Evolutionary conservation across 202 grass and related monocot genomes (phyloP).

Genomic region (Hordeum pubiflorum): DNA sequence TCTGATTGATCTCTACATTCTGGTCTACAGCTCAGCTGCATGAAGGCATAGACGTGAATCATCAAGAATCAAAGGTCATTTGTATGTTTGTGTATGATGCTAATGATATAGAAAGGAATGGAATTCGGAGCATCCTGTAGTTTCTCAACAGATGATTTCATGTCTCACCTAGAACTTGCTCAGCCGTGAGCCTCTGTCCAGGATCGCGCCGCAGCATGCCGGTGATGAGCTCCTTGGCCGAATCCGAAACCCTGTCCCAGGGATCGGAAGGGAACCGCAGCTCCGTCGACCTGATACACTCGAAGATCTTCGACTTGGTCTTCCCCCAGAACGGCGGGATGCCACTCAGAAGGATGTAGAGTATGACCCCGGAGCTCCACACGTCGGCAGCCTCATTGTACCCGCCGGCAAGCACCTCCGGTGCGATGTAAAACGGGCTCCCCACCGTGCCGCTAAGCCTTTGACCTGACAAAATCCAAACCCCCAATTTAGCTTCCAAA

Average conservation of each 20-base stretch:
- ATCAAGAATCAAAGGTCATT: background rate
- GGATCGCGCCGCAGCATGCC: conserved; percentile 69
- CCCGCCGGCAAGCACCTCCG: conserved; percentile 79
- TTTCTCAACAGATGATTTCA: background rate
- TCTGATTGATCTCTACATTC: background rate
- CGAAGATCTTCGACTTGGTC: conserved; percentile 86
- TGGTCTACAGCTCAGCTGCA: background rate
- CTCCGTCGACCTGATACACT: conserved; percentile 70
- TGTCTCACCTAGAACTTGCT: conserved; percentile 67
- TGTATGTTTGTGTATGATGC: background rate
- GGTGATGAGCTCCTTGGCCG: conserved; percentile 66
- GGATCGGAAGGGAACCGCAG: conserved; percentile 74
- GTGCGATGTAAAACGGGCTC: conserved; percentile 93
- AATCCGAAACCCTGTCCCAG: conserved; percentile 70
- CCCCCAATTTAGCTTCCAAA: conserved; percentile 26
- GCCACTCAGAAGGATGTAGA: conserved; percentile 92
- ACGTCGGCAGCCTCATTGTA: conserved; percentile 93
- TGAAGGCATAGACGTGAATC: background rate
- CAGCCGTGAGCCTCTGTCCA: conserved; percentile 49
- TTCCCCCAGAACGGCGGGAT: conserved; percentile 90
- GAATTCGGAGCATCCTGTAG: background rate
- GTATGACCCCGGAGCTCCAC: conserved; percentile 88
- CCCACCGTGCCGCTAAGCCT: conserved; percentile 83
- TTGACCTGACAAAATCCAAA: conserved; percentile 49
- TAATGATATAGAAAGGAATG: background rate